phyloP scores from a whole-genome alignment of 2,329 filamentous ascomycete genomes.

The Penicillium sp. region DNA sequence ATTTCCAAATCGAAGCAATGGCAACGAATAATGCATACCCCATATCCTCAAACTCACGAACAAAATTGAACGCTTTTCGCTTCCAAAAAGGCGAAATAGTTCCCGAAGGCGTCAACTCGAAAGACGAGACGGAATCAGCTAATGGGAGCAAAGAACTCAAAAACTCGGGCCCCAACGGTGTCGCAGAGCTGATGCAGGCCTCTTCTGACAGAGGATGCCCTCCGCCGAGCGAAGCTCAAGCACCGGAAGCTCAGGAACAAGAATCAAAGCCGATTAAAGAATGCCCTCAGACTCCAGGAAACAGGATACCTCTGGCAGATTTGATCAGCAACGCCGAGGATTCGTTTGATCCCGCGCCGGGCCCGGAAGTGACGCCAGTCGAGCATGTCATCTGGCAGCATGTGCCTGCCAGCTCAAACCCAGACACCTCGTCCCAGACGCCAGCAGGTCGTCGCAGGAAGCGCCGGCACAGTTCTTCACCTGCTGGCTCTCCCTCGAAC shows the following conservation, averaged over 20 bases:
- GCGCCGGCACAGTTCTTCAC: conserved; percentile 71
- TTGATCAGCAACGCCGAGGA: conserved; percentile 62
- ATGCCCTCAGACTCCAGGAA: conserved; percentile 58
- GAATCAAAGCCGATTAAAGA: conserved; percentile 34
- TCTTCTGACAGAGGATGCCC: conserved; percentile 18
- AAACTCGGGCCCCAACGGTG: conserved; percentile 36
- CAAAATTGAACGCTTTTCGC: conserved; percentile 56
- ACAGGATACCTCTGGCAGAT: conserved; percentile 59
- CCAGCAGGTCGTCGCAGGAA: conserved; percentile 55
- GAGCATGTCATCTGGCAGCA: conserved; percentile 62
- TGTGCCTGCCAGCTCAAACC: conserved; percentile 43
- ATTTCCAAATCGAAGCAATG: conserved; percentile 23
- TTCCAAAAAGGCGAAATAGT: conserved; percentile 41
- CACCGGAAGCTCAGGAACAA: conserved; percentile 14
- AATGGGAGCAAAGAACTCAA: conserved; percentile 49
- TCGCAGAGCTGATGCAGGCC: conserved; percentile 25
- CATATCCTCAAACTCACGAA: conserved; percentile 53
- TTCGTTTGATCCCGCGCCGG: conserved; percentile 48
- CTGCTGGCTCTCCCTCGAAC: conserved; percentile 63
- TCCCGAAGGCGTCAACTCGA: conserved; percentile 19
- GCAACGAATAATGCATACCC: conserved; percentile 30
- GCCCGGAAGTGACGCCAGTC: conserved; percentile 54
- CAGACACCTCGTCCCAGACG: conserved; percentile 49
- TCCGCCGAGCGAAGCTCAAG: conserved; percentile 17
- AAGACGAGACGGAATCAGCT: conserved; percentile 23